Evolutionary conservation across 2,329 filamentous ascomycete species (phyloP), one percentile per base, ranked within the genome.

Genomic region (Arachnopeziza araneosa): DNA sequence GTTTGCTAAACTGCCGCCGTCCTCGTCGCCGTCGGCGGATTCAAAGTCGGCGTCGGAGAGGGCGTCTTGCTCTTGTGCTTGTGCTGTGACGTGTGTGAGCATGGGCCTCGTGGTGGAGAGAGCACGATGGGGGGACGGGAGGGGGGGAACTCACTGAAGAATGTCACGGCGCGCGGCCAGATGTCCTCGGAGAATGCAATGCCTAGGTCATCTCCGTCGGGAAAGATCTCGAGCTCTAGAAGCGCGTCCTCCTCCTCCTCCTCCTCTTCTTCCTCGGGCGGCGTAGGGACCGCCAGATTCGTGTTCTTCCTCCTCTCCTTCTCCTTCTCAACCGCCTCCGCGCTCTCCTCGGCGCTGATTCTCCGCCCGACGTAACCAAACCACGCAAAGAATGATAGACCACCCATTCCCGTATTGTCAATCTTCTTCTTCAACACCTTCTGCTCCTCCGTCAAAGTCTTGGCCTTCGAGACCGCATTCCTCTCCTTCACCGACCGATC

Each of bases 91-190:
- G n/a, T n/a, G n/a, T n/a, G n/a, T n/a, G n/a, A n/a, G n/a, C n/a
- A n/a, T n/a, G n/a, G n/a, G n/a, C 61, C 53, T 59, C 53, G 58
- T 44, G 14, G 3, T 44, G 54, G 23, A 19, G 24, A 19, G 32
- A 19, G 56, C 60, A 23, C 30, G 17, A 23, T 26, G 53, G 30
- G 54, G 51, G 52, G 63, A n/a, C n/a, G n/a, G n/a, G 58, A 17
- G 24, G 23, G 24, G 52, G 24, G 36, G 1, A 48, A 36, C 90
- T 77, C 79, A 95, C 91, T 89, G 78, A 95, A 98, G 78, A 95
- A 96, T 75, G 90, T 91, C 74, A 96, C 87, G 60, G 93, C 93
- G 64, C 86, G 85, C 54, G 91, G 90, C 87, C 89, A 97, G 56
- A 98, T 78, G 68, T 98, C 93, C 72, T 98, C 93, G 9, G 89